Evolutionary conservation across 805 yeast genomes (phyloP), one percentile per base, ranked within the genome.

Genomic region (Yamadazyma philogaea): DNA sequence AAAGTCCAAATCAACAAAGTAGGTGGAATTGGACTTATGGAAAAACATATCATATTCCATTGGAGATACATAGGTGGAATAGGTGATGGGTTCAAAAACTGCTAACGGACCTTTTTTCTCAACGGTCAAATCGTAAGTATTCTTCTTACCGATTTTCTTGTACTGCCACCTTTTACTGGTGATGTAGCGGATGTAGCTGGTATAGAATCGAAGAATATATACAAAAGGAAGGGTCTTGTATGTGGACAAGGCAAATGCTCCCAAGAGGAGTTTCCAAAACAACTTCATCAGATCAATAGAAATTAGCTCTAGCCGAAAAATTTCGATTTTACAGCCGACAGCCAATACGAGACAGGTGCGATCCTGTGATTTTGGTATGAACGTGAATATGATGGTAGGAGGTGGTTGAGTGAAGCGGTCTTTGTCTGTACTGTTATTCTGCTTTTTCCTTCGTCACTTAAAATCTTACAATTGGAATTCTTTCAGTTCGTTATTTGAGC

Each of bases 21-120:
- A 91, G 1, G 96, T 84, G 6, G 91, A 81, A 60, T 91, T 91
- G 43, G 84, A 79, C 66, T 90, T 91, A 68, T 90, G 98, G 37
- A 88, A 54, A 56, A 87, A 87, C 68, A 86, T 77, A 61, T 90
- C 97, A 56, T 87, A 81, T 57, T 90, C 97, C 55, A 85, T 63
- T 6, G 85, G 79, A 1, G 91, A 82, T 21, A 84, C 85, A 46
- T 77, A 78, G 0, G 89, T 75, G 17, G 59, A 49, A 49, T 68
- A 68, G 11, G 58, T 52, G 1, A 68, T 56, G 34, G 74, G 68
- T 10, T 69, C 65, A 57, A 82, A 81, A n/a, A 70, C 50, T 30
- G 66, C 54, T 51, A 60, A 18, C 46, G 50, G 43, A 37, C 45
- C 51, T 39, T 35, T 53, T 17, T 44, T 31, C 7, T 49, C 47